phyloP scores from a whole-genome alignment of 2,329 filamentous ascomycete species.

The Nemania abortiva region DNA sequence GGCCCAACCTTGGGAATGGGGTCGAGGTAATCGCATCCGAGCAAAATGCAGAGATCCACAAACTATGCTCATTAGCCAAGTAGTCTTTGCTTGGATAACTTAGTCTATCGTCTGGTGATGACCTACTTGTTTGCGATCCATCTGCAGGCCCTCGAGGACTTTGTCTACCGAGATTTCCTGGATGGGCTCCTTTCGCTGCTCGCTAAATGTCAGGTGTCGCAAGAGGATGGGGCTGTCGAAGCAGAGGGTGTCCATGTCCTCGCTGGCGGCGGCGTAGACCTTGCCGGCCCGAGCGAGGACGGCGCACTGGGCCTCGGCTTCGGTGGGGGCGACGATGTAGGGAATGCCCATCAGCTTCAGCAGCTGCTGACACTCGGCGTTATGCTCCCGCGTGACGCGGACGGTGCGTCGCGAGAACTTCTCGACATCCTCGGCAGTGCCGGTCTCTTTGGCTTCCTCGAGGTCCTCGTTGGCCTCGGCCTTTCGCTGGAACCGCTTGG shows the following conservation, averaged over 20 bases:
- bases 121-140: slow-evolving; percentile 85
- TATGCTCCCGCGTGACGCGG: slow-evolving; percentile 95
- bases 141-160: slow-evolving; percentile 85
- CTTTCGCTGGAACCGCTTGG: slow-evolving; percentile 95
- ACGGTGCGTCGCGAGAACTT: slow-evolving; percentile 96
- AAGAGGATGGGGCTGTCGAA: slow-evolving; percentile 93
- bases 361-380: slow-evolving; percentile 90
- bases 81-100: neutral
- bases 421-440: slow-evolving; percentile 96
- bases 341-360: slow-evolving; percentile 96
- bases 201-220: slow-evolving; percentile 94
- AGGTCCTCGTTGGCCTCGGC: slow-evolving; percentile 89
- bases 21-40: slow-evolving; percentile 97
- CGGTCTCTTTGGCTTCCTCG: slow-evolving; percentile 96
- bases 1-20: slow-evolving; percentile 95
- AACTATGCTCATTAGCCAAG: slow-evolving; percentile 68
- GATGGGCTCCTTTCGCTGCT: slow-evolving; percentile 97
- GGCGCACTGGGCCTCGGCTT: slow-evolving; percentile 97
- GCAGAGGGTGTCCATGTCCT: slow-evolving; percentile 99
- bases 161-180: slow-evolving; percentile 92
- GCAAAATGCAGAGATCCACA: slow-evolving; percentile 95
- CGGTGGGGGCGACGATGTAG: slow-evolving; percentile 93
- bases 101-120: neutral
- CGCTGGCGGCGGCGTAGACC: slow-evolving; percentile 95
- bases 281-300: slow-evolving; percentile 89